These are phyloP conservation scores for Cystobasidium slooffiae DNA, from an alignment of 1,284 basidiomycete species.

Conservation along the genomic window DNA sequence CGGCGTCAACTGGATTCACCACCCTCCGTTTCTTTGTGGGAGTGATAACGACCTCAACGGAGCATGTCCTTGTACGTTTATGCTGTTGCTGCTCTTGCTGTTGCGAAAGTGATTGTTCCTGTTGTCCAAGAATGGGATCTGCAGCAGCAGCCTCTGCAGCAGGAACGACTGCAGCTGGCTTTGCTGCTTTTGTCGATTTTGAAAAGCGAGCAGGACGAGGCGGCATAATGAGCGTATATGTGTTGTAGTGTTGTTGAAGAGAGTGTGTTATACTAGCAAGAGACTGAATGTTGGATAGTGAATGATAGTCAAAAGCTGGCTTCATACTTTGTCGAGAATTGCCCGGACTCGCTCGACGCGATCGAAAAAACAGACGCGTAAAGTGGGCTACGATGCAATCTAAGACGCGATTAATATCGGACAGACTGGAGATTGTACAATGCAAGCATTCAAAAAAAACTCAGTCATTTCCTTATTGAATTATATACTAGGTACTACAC, in stretches of 20 bases:
- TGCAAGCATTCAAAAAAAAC: too few species aligned
- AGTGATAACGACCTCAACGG: conserved; percentile 22
- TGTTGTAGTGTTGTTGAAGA: too few species aligned
- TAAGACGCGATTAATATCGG: too few species aligned
- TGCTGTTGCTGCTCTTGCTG: background rate
- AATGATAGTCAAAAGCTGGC: too few species aligned
- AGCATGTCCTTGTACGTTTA: conserved; percentile 1
- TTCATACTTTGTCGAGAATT: background rate
- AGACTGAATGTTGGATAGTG: too few species aligned
- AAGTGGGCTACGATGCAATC: background rate
- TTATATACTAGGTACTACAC: background rate
- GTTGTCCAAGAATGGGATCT: conserved; percentile 8
- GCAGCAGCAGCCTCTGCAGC: conserved; percentile 1
- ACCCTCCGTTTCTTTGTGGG: conserved; percentile 33
- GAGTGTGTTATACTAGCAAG: too few species aligned
- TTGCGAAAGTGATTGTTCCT: background rate
- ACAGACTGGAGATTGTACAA: too few species aligned
- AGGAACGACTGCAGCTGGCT: conserved; percentile 1
- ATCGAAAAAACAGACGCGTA: conserved; percentile 37
- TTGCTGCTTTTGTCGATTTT: conserved; percentile 41
- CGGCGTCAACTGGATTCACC: background rate
- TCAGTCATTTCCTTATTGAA: too few species aligned
- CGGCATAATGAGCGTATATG: background rate
- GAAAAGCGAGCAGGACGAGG: conserved; percentile 32
- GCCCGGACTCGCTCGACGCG: conserved; percentile 14